These are phyloP conservation scores for Trypanosoma brucei DNA, from an alignment of 208 protist species.

Conservation along the genomic window DNA sequence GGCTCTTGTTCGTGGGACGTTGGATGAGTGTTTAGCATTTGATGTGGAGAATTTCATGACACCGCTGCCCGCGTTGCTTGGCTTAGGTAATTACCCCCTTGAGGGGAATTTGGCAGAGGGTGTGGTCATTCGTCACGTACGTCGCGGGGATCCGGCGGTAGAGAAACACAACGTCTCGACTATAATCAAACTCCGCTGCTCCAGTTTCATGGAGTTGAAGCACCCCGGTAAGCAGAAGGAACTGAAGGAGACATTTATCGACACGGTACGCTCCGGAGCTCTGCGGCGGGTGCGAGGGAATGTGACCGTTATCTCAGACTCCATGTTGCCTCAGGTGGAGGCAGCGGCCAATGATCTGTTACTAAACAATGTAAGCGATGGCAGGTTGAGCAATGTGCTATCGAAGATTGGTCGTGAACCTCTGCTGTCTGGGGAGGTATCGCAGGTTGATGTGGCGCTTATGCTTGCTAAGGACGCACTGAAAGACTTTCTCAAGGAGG, in stretches of 20 bases:
- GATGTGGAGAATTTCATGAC: slow-evolving; percentile 87
- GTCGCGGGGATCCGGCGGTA: slow-evolving; percentile 57
- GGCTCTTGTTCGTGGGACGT: slow-evolving; percentile 73
- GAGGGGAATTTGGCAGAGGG: slow-evolving; percentile 89
- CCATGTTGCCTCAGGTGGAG: slow-evolving; percentile 80
- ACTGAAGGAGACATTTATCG: slow-evolving; percentile 82
- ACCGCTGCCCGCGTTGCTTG: slow-evolving; percentile 73
- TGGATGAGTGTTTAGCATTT: slow-evolving; percentile 82
- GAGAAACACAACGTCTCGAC: slow-evolving; percentile 74
- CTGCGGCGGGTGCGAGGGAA: slow-evolving; percentile 57
- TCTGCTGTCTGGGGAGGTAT: slow-evolving; percentile 53
- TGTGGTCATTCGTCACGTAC: slow-evolving; percentile 80
- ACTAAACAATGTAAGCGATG: slow-evolving; percentile 83
- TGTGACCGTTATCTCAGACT: slow-evolving; percentile 64
- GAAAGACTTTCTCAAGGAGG: slow-evolving; percentile 88
- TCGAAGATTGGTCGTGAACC: slow-evolving; percentile 81
- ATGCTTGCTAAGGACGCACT: slow-evolving; percentile 84
- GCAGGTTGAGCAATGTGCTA: slow-evolving; percentile 75
- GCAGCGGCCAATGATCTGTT: slow-evolving; percentile 74
- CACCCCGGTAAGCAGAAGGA: slow-evolving; percentile 89
- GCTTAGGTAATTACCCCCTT: slow-evolving; percentile 83
- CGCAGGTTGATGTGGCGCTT: slow-evolving; percentile 44
- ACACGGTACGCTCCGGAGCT: slow-evolving; percentile 74
- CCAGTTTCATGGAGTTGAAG: slow-evolving; percentile 86
- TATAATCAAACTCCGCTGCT: slow-evolving; percentile 85